phyloP scores from a whole-genome alignment of 805 yeast genomes.

The Saturnispora sekii region DNA sequence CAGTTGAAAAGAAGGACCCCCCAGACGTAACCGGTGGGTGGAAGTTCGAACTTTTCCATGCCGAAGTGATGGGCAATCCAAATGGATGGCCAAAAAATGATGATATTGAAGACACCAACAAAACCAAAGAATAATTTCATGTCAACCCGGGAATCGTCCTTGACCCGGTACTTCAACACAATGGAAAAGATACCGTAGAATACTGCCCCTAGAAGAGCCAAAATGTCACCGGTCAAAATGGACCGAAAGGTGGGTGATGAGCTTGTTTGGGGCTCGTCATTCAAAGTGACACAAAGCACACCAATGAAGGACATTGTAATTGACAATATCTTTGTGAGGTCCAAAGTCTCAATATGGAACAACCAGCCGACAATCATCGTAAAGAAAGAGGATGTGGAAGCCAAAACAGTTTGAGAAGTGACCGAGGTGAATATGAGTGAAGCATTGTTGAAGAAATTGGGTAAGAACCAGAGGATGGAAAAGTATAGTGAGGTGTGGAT shows the following conservation, averaged over 20 bases:
- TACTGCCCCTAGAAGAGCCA: constrained; percentile 81
- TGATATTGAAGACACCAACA: constrained; percentile 76
- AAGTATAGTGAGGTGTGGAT: constrained; percentile 68
- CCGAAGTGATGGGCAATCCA: constrained; percentile 53
- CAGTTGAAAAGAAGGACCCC: constrained; percentile 55
- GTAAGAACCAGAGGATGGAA: constrained; percentile 80
- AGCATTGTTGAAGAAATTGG: constrained; percentile 84
- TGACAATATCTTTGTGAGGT: constrained; percentile 55
- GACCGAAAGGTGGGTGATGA: constrained; percentile 8
- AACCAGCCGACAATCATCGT: constrained; percentile 75
- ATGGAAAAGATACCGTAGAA: constrained; percentile 89
- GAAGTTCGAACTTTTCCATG: constrained; percentile 64
- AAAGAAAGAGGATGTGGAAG: constrained; percentile 90
- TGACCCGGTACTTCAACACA: constrained; percentile 61
- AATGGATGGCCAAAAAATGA: constrained; percentile 76
- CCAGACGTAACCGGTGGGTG: constrained; percentile 43
- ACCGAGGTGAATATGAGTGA: constrained; percentile 84
- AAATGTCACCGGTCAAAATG: constrained; percentile 55
- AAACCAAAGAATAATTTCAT: constrained; percentile 89
- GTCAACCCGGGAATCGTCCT: constrained; percentile 65
- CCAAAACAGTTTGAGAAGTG: constrained; percentile 85
- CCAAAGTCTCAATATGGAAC: constrained; percentile 61
- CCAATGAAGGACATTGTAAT: constrained; percentile 67
- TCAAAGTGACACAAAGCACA: constrained; percentile 65
- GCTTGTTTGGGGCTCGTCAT: constrained; percentile 40